These are phyloP conservation scores for Aegle marmelos DNA, from an alignment of 345 rosid species.

Conservation along the genomic window DNA sequence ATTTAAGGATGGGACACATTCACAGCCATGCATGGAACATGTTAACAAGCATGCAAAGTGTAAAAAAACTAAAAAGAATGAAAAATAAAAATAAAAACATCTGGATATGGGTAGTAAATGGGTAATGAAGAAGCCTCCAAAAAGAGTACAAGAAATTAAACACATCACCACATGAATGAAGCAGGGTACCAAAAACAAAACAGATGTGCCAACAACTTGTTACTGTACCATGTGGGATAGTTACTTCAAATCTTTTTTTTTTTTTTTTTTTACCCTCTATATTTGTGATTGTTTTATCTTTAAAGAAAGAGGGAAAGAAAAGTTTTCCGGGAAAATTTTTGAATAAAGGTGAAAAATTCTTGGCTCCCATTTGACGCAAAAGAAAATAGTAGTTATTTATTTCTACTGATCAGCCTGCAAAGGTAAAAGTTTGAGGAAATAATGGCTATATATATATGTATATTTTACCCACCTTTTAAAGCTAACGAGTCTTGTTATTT, in stretches of 20 bases:
- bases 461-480: too few relatives aligned
- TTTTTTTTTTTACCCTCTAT: background rate
- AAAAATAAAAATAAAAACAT: too few relatives aligned
- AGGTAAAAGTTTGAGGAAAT: background rate
- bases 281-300: background rate
- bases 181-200: slow-evolving; percentile 26
- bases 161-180: slow-evolving; percentile 12
- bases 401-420: background rate
- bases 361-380: slow-evolving; percentile 24
- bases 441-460: too few relatives aligned
- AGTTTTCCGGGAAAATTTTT: slow-evolving; percentile 11
- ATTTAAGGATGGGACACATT: too few relatives aligned
- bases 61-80: too few relatives aligned
- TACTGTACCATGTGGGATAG: slow-evolving; percentile 11
- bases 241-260: slow-evolving; percentile 4
- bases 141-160: background rate
- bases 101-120: too few relatives aligned
- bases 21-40: too few relatives aligned
- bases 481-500: background rate
- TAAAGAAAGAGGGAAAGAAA: slow-evolving; percentile 16
- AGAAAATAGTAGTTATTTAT: background rate
- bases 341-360: slow-evolving; percentile 3
- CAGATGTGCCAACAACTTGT: slow-evolving; percentile 25
- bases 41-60: too few relatives aligned
- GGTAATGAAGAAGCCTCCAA: background rate